These are phyloP conservation scores for Xylaria sp. DNA, from an alignment of 2,329 filamentous ascomycete species.

Conservation along the genomic window DNA sequence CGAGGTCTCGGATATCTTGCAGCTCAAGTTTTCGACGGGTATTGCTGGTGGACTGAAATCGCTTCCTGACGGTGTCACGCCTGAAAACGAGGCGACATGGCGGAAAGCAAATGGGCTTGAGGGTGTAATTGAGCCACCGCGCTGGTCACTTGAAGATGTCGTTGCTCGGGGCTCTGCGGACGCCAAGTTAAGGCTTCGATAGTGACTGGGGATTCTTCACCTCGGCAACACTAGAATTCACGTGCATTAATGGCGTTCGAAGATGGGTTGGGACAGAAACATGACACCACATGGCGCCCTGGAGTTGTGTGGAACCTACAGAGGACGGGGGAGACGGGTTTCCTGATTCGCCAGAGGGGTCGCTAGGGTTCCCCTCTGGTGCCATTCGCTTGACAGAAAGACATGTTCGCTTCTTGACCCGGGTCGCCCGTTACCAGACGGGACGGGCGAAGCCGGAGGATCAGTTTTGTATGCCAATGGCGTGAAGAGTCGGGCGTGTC, in stretches of 20 bases:
- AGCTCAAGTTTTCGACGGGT: conserved; percentile 97
- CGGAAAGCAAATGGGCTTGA: conserved; percentile 25
- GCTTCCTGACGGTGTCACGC: conserved; percentile 71
- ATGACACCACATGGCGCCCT: conserved; percentile 38
- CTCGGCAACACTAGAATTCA: conserved; percentile 28
- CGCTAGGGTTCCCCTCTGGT: conserved; percentile 29
- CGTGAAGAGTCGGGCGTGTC: conserved; percentile 31
- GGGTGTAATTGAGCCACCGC: conserved; percentile 73
- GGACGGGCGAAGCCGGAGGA: conserved; percentile 28
- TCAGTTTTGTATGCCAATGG: conserved; percentile 26
- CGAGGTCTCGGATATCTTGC: conserved; percentile 87
- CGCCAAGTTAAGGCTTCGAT: conserved; percentile 73
- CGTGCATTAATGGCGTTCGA: conserved; percentile 37
- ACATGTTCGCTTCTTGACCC: conserved; percentile 39
- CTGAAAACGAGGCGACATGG: conserved; percentile 69
- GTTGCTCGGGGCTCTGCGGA: conserved; percentile 76
- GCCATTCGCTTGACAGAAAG: conserved; percentile 36
- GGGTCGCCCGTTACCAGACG: conserved; percentile 27
- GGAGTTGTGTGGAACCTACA: conserved; percentile 39
- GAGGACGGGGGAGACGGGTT: conserved; percentile 32
- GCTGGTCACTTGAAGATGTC: conserved; percentile 86
- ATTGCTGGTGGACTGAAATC: conserved; percentile 86
- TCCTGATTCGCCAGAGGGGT: conserved; percentile 29
- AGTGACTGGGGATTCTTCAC: conserved; percentile 36
- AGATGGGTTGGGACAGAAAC: conserved; percentile 31